Percentiles rank a stretch among this genome's conserved stretches.
These are phyloP conservation scores for Waltiozyma sp. DNA, from an alignment of 1,139 yeast species.

Conservation along the genomic window DNA sequence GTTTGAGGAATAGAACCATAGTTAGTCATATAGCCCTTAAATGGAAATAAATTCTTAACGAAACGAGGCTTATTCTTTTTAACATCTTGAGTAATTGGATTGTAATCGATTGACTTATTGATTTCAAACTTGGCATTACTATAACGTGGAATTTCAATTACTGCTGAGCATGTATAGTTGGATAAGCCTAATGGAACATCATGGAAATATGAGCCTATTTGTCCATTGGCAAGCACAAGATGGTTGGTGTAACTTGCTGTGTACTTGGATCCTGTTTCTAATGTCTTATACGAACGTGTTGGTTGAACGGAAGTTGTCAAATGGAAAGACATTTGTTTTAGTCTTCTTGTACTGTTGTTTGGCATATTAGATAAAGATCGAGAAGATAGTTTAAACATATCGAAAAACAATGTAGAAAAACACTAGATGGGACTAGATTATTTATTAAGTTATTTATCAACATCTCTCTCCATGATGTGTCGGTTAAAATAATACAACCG, in stretches of 20 bases:
- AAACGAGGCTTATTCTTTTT: conserved; percentile 83
- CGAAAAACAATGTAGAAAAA: too few species aligned
- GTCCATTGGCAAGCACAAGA: conserved; percentile 29
- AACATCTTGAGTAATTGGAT: conserved; percentile 90
- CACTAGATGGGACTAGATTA: too few species aligned
- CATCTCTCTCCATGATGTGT: too few species aligned
- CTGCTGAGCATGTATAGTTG: conserved; percentile 48
- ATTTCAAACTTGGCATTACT: conserved; percentile 90
- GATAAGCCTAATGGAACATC: conserved; percentile 76
- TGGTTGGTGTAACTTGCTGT: conserved; percentile 34
- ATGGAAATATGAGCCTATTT: conserved; percentile 72
- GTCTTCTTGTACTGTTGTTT: too few species aligned
- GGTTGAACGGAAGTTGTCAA: too few species aligned
- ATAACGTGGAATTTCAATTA: conserved; percentile 95
- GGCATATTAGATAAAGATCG: too few species aligned
- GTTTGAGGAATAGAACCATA: conserved; percentile 99
- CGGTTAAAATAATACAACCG: too few species aligned
- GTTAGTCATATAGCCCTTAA: conserved; percentile 91
- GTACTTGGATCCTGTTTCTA: conserved; percentile 29
- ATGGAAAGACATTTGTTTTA: too few species aligned
- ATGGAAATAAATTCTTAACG: conserved; percentile 90
- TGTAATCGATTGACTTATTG: conserved; percentile 57
- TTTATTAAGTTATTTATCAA: too few species aligned
- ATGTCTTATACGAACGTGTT: neutral
- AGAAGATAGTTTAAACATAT: too few species aligned